Evolutionary conservation across 257 asterid species (phyloP).

Genomic region (Ilex aquifolium): DNA sequence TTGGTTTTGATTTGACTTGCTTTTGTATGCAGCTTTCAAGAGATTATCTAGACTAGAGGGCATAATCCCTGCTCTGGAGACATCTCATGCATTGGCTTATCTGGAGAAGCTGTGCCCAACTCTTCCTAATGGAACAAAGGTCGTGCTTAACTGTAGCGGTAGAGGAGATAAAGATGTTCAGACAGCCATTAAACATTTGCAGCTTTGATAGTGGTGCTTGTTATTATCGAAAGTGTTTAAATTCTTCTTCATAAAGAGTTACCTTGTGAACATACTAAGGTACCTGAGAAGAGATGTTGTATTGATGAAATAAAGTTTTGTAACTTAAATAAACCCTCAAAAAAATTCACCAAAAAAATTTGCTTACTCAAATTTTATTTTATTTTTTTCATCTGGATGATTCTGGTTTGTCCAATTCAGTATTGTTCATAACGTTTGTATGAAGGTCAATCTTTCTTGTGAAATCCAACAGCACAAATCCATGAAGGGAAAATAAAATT

Average conservation of each 20-base stretch:
- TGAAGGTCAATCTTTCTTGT: no score
- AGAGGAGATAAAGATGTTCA: slow-evolving; percentile 74
- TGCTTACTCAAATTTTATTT: no score
- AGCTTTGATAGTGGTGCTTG: neutral
- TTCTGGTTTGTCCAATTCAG: no score
- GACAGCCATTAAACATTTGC: slow-evolving; percentile 20
- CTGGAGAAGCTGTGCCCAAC: slow-evolving; percentile 49
- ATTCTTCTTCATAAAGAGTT: neutral
- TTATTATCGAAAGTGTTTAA: neutral
- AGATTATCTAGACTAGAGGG: slow-evolving; percentile 62
- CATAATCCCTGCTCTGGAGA: slow-evolving; percentile 65
- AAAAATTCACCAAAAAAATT: no score
- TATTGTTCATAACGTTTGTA: no score
- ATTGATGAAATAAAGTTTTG: neutral
- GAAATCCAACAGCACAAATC: no score
- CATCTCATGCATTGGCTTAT: slow-evolving; percentile 75
- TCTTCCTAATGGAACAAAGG: slow-evolving; percentile 43
- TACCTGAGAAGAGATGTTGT: neutral
- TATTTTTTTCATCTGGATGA: no score
- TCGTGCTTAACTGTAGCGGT: slow-evolving; percentile 73
- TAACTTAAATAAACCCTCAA: no score
- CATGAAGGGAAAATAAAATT: no score
- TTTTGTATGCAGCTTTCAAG: slow-evolving; percentile 37
- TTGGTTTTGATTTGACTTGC: neutral
- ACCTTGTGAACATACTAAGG: no score